phyloP scores from a whole-genome alignment of 805 yeast genomes.

The Yamadazyma akitaensis region DNA sequence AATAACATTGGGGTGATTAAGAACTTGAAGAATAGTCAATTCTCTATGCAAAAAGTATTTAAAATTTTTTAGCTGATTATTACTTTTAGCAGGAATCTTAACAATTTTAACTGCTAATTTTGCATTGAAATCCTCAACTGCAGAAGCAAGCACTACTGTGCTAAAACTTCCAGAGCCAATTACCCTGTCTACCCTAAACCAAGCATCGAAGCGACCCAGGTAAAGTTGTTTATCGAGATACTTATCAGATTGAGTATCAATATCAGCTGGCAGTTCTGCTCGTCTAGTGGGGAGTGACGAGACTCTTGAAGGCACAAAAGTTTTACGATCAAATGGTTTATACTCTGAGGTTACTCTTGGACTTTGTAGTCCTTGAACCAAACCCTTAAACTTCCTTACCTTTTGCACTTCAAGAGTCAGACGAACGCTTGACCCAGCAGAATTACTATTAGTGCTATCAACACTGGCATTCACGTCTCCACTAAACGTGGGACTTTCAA shows the following conservation, averaged over 20 bases:
- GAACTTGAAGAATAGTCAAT: slow-evolving; percentile 53
- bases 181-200: slow-evolving; percentile 18
- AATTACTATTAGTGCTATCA: neutral
- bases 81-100: slow-evolving; percentile 30
- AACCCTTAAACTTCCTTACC: neutral
- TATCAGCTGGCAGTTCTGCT: neutral
- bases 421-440: neutral
- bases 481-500: slow-evolving; percentile 5
- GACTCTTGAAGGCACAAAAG: slow-evolving; percentile 4
- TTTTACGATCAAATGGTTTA: slow-evolving; percentile 24
- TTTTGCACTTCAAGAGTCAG: slow-evolving; percentile 5
- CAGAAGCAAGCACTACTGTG: slow-evolving; percentile 51
- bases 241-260: neutral
- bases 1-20: slow-evolving; percentile 68
- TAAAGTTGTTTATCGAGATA: neutral
- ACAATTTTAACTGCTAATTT: slow-evolving; percentile 71
- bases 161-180: slow-evolving; percentile 73
- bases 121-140: slow-evolving; percentile 16
- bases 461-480: neutral
- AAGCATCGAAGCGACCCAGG: slow-evolving; percentile 1
- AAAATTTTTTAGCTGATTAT: slow-evolving; percentile 26
- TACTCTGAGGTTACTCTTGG: slow-evolving; percentile 32
- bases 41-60: slow-evolving; percentile 55
- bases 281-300: neutral
- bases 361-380: neutral